Base-by-base conservation (phyloP, 768 basidiomycete genomes). In the Mycena amicta region DNA sequence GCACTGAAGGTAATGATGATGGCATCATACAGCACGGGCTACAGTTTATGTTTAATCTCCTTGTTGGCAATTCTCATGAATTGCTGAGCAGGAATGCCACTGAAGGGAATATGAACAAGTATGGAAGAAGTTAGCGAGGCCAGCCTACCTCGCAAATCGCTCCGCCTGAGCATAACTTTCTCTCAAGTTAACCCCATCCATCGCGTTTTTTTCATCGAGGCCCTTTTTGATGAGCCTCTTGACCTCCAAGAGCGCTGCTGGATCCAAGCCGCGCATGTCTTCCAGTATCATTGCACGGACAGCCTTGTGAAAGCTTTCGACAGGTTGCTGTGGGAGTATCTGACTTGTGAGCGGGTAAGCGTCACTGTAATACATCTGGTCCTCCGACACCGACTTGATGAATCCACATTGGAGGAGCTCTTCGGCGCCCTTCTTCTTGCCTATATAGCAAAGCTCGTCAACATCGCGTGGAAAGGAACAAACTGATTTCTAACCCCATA, bases 81-180 rank as follows among this genome's bases (percentile, higher is more conserved):
- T 46, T 81, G 80, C 59, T 70, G 68, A 1, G 57, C 33, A 11
- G 89, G 89, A 39, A 84, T 71, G 1, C 87, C 88, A 54, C 62
- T 63, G 27, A 18, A 8, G 18, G 33, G 18, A 37, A 37, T n/a
- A n/a, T n/a, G n/a, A n/a, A n/a, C n/a, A n/a, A n/a, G n/a, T n/a
- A n/a, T n/a, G n/a, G n/a, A n/a, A n/a, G n/a, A n/a, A 4, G n/a
- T 61, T 31, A 61, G 52, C 45, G 18, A 12, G n/a, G 2, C n/a
- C 23, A 12, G 15, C 15, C 22, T 30, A 60, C 62, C 81, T 87
- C 4, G 79, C 81, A 66, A 89, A 82, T 50, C 82, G 77, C 47
- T 81, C 83, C 3, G 87, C 87, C 72, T 90, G 88, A 12, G 83
- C 86, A 66, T 88, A 88, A 53, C 84, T 86, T 71, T 90, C 88